Evolutionary conservation across 768 basidiomycete species (phyloP).

Genomic region (Mycena venus): DNA sequence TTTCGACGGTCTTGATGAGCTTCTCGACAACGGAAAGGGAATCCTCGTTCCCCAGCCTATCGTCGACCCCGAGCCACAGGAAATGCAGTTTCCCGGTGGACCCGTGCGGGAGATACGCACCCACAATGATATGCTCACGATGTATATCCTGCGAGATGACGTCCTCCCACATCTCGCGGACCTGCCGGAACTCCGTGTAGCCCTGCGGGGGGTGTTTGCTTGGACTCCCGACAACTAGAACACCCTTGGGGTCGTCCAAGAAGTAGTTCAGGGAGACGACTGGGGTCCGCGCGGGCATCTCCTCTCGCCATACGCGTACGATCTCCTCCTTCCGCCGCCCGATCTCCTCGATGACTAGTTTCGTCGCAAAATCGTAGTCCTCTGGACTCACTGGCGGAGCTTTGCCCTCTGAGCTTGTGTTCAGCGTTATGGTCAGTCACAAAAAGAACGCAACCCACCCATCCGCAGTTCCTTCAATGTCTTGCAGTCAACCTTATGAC

Average conservation of each 20-base stretch:
- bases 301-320: slow-evolving; percentile 19
- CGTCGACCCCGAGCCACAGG: slow-evolving; percentile 23
- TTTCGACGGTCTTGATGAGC: slow-evolving; percentile 27
- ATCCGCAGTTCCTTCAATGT: slow-evolving; percentile 16
- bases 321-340: slow-evolving; percentile 28
- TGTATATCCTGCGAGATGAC: slow-evolving; percentile 29
- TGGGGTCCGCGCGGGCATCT: slow-evolving; percentile 27
- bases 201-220: slow-evolving; percentile 24
- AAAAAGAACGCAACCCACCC: not conserved
- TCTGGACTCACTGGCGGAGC: slow-evolving; percentile 12
- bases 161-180: slow-evolving; percentile 30
- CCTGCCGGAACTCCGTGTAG: slow-evolving; percentile 20
- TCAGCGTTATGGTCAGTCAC: not conserved
- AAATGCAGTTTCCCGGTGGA: slow-evolving; percentile 21
- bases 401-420: slow-evolving; percentile 9
- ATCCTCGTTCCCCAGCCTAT: not conserved
- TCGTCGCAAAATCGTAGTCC: slow-evolving; percentile 28
- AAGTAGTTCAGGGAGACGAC: slow-evolving; percentile 24
- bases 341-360: slow-evolving; percentile 26
- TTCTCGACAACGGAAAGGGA: slow-evolving; percentile 21
- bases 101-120: slow-evolving; percentile 26
- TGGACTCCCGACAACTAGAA: slow-evolving; percentile 19
- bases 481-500: slow-evolving; percentile 28
- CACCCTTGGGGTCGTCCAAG: slow-evolving; percentile 24
- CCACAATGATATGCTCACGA: slow-evolving; percentile 23